A percentile compares a stretch with the other conserved stretches of the same genome.
These are phyloP conservation scores for Jaltomata sinuosa DNA, from an alignment of 257 asterid genomes.

Conservation along the genomic window DNA sequence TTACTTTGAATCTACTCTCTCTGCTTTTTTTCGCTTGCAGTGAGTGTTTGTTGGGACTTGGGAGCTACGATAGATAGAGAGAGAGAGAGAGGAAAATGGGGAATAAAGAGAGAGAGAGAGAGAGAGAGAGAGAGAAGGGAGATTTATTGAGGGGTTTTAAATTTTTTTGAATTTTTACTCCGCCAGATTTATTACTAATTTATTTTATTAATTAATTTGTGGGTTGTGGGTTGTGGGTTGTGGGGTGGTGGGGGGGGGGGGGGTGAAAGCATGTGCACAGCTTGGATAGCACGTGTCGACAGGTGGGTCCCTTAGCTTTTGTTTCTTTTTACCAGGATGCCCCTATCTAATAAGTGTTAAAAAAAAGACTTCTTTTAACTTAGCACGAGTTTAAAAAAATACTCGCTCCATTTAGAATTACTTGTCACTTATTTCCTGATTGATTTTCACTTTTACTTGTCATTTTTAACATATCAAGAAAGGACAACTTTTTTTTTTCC, in stretches of 20 bases:
- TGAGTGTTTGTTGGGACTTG: slow-evolving; percentile 10
- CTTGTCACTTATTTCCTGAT: no score
- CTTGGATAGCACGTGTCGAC: slow-evolving; percentile 18
- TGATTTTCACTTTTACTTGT: no score
- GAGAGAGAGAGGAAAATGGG: background rate
- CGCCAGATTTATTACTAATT: background rate
- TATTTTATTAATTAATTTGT: background rate
- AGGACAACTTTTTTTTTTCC: no score
- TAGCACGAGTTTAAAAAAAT: no score
- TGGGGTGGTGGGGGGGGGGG: background rate
- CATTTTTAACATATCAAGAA: no score
- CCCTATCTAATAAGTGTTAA: background rate
- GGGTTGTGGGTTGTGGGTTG: background rate
- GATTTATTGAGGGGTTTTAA: background rate
- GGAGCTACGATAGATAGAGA: background rate
- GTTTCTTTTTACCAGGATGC: background rate
- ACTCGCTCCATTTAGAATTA: no score
- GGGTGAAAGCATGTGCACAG: slow-evolving; percentile 24
- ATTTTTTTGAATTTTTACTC: slow-evolving; percentile 8
- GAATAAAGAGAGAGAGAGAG: background rate
- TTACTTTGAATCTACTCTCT: slow-evolving; percentile 1
- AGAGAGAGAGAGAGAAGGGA: background rate
- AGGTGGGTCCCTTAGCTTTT: background rate
- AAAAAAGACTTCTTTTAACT: no score
- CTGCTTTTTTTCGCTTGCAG: background rate